Evolutionary conservation across 768 basidiomycete species (phyloP), one percentile per base, ranked within the genome.

Genomic region (Russula sp.): DNA sequence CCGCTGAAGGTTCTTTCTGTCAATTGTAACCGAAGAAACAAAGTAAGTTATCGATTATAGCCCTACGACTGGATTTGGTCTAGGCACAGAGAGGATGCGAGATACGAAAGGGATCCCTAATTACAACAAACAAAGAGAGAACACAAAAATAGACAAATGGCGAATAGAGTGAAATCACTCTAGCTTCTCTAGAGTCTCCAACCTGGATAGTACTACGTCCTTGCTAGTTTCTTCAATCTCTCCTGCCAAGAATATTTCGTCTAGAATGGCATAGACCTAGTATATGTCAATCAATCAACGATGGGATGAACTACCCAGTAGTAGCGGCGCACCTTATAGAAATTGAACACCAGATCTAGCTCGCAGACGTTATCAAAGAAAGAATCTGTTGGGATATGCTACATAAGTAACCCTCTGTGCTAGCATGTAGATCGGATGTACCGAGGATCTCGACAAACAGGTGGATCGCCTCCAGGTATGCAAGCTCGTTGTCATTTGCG

Each of bases 331-430:
- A 89, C 92, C 80, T 98, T 98, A 77, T 98, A 97, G 73, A 98
- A 99, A 75, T 98, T 98, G 79, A 98, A 99, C 2, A 99, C 97
- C 0, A 99, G 83, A 72, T 98, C 97, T 35, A 98, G 79, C 74
- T 98, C 95, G 77, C 97, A 98, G 1, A 99, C 97, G 69, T 99
- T 98, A 72, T 98, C 94, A 71, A 99, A 99, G 80, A 98, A 99
- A 0, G 94, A 86, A 73, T 98, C 96, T 97, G 62, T 59, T 34
- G 27, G 56, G 13, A 61, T 11, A 22, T n/a, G 14, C 32, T 20
- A 48, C 57, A 35, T 68, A 9, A 31, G 61, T 51, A 34, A 68
- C 62, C 35, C 3, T 42, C 37, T 20, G 48, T 22, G 3, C 57
- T 22, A 44, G 10, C 55, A 55, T n/a, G 54, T 48, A 48, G 18